Evolutionary conservation across 352 stramenopile species (phyloP).

Genomic region (Pythium aquatile): DNA sequence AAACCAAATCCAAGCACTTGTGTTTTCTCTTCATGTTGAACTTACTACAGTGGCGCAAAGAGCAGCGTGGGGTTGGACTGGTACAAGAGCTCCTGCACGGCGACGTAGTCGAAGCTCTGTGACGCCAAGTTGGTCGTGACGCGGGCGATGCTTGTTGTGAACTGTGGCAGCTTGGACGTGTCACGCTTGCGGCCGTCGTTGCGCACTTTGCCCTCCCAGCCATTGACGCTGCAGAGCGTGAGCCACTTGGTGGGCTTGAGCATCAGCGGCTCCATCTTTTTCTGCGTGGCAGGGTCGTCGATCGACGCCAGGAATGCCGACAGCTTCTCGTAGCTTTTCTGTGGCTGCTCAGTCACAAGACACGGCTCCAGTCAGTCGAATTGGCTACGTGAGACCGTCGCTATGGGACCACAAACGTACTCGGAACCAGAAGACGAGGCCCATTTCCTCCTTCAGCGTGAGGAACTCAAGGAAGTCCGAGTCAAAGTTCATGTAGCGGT

Average conservation of each 20-base stretch:
- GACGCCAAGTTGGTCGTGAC: conserved; percentile 60
- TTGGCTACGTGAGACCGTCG: neutral
- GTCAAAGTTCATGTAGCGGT: conserved; percentile 74
- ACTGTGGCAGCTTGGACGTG: conserved; percentile 43
- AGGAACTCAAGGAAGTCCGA: conserved; percentile 75
- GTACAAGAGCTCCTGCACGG: conserved; percentile 63
- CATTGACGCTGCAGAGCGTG: conserved; percentile 59
- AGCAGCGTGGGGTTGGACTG: conserved; percentile 69
- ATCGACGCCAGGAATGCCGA: conserved; percentile 51
- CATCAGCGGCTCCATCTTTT: conserved; percentile 49
- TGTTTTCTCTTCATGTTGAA: conserved; percentile 6
- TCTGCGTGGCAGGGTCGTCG: conserved; percentile 47
- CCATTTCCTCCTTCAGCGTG: conserved; percentile 69
- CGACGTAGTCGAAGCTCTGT: conserved; percentile 67
- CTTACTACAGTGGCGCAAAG: conserved; percentile 39
- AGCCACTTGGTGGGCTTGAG: conserved; percentile 67
- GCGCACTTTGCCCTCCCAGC: conserved; percentile 64
- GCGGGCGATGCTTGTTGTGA: conserved; percentile 51
- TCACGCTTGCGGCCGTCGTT: conserved; percentile 52
- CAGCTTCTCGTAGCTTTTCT: conserved; percentile 66
- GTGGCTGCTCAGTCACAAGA: conserved; percentile 31
- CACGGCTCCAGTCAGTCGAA: too few relatives aligned
- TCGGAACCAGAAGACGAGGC: conserved; percentile 73
- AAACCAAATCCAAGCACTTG: neutral
- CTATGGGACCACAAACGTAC: conserved; percentile 27